A percentile compares a stretch with the other conserved stretches of the same genome.
These are phyloP conservation scores for Penicillium fimorum DNA, from an alignment of 495 filamentous ascomycete genomes.

Conservation along the genomic window DNA sequence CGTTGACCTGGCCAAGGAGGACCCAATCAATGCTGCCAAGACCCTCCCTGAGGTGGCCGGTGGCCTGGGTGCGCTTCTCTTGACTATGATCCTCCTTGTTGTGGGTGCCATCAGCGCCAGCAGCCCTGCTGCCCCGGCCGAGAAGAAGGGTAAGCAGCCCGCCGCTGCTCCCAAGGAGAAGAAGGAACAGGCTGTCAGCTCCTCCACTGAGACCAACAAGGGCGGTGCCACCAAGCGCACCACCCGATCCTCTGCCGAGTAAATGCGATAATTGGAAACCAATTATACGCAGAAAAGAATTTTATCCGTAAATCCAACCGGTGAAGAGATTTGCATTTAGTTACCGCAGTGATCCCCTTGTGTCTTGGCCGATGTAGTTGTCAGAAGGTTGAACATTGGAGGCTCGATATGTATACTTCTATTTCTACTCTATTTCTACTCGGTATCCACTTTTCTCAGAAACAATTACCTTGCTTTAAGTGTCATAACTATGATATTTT, in stretches of 20 bases:
- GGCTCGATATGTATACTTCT: slow-evolving; percentile 11
- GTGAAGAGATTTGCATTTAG: slow-evolving; percentile 11
- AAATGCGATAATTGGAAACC: slow-evolving; percentile 20
- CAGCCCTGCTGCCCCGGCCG: slow-evolving; percentile 54
- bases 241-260: slow-evolving; percentile 57
- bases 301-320: slow-evolving; percentile 2
- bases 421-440: slow-evolving; percentile 8
- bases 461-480: not conserved
- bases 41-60: slow-evolving; percentile 89
- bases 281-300: slow-evolving; percentile 4
- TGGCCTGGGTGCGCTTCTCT: slow-evolving; percentile 64
- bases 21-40: slow-evolving; percentile 88
- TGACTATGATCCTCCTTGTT: slow-evolving; percentile 67
- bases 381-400: slow-evolving; percentile 2
- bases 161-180: slow-evolving; percentile 77
- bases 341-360: slow-evolving; percentile 12
- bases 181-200: slow-evolving; percentile 63
- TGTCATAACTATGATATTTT: not conserved
- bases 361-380: slow-evolving; percentile 8
- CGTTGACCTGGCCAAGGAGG: slow-evolving; percentile 76
- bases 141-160: slow-evolving; percentile 70
- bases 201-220: slow-evolving; percentile 66
- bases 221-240: slow-evolving; percentile 63
- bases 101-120: slow-evolving; percentile 55
- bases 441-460: slow-evolving; percentile 3